phyloP scores from a whole-genome alignment of 2,329 filamentous ascomycete species.

The Ophiostoma ulmi region DNA sequence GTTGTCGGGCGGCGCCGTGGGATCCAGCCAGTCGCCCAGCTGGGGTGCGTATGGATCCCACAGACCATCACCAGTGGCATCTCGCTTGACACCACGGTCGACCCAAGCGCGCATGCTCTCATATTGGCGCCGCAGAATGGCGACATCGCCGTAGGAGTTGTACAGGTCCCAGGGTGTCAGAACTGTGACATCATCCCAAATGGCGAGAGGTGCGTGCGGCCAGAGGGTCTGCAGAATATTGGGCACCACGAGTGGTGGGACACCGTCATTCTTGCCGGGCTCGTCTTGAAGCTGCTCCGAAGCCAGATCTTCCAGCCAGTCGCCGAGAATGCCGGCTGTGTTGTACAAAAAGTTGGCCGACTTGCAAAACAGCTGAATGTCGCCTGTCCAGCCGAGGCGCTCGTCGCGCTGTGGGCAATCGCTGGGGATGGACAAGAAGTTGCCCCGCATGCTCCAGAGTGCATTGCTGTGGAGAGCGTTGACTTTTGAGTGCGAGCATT shows the following conservation, averaged over 20 bases:
- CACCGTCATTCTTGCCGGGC: slow-evolving; percentile 26
- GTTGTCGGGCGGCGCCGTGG: slow-evolving; percentile 35
- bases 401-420: slow-evolving; percentile 56
- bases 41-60: slow-evolving; percentile 36
- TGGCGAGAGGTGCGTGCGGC: slow-evolving; percentile 32
- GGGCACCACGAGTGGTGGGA: slow-evolving; percentile 33
- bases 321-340: slow-evolving; percentile 45
- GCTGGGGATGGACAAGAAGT: slow-evolving; percentile 54
- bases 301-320: slow-evolving; percentile 48
- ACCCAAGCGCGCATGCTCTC: slow-evolving; percentile 33
- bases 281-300: slow-evolving; percentile 34
- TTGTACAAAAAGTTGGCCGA: slow-evolving; percentile 52
- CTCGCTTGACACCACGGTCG: slow-evolving; percentile 24
- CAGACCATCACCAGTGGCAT: slow-evolving; percentile 31
- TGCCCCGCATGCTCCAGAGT: slow-evolving; percentile 53
- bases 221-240: slow-evolving; percentile 23
- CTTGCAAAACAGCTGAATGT: slow-evolving; percentile 46
- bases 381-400: slow-evolving; percentile 50
- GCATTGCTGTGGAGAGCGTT: slow-evolving; percentile 53
- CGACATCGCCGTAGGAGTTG: slow-evolving; percentile 30
- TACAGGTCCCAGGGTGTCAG: slow-evolving; percentile 34
- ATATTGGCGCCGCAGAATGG: slow-evolving; percentile 32
- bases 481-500: slow-evolving; percentile 47
- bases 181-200: slow-evolving; percentile 34
- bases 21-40: slow-evolving; percentile 41